Evolutionary conservation across 2,329 filamentous ascomycete species (phyloP).

Genomic region (Alternaria arbusti): DNA sequence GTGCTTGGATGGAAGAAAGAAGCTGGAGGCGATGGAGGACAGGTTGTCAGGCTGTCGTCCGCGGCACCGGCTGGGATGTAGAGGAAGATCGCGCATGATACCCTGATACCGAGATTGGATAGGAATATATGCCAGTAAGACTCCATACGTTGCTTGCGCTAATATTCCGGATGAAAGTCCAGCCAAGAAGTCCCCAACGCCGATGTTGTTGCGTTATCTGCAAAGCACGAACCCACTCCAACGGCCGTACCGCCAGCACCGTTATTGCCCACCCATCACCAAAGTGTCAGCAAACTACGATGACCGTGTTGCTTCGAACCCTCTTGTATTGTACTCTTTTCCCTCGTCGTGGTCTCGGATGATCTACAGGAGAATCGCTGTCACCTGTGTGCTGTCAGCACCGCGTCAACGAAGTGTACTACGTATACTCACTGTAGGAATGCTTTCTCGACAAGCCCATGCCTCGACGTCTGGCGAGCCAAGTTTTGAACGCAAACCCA

Average conservation of each 20-base stretch:
- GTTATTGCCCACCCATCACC: not conserved
- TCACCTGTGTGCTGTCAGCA: not conserved
- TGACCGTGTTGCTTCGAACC: not conserved
- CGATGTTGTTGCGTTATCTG: not conserved
- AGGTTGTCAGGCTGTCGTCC: constrained; percentile 64
- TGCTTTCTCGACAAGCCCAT: not conserved
- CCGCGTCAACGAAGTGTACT: not conserved
- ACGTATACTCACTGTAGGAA: not conserved
- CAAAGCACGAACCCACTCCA: not conserved
- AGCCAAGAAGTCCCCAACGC: not conserved
- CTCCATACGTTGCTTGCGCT: not conserved
- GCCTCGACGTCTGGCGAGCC: not conserved
- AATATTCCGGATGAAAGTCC: not conserved
- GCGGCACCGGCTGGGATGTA: constrained; percentile 55
- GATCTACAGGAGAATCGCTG: not conserved
- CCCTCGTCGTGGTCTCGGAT: not conserved
- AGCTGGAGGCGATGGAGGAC: constrained; percentile 47
- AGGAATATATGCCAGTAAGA: not conserved
- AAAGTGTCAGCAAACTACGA: not conserved
- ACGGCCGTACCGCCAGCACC: not conserved
- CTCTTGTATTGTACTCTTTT: not conserved
- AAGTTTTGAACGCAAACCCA: not conserved
- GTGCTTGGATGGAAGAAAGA: constrained; percentile 77
- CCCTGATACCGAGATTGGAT: not conserved
- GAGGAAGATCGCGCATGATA: constrained; percentile 10